Evolutionary conservation across 78 protist genomes (phyloP).

Genomic region (Guillardia theta): DNA sequence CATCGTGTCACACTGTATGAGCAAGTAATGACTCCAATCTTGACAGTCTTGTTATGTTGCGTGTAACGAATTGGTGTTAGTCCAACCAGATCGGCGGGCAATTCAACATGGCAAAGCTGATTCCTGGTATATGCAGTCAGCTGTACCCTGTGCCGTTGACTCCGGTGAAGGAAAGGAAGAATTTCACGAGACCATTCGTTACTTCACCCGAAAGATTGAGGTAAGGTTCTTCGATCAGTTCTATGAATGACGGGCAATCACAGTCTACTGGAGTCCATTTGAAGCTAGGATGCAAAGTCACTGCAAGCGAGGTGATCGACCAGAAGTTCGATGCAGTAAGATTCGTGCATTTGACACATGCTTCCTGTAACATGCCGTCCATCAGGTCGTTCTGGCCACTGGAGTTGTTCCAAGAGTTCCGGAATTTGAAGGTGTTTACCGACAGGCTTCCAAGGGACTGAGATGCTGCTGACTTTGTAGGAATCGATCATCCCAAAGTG

Average conservation of each 20-base stretch:
- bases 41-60: too few relatives aligned
- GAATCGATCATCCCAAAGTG: neutral
- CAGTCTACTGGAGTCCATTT: neutral
- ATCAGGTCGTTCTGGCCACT: too few relatives aligned
- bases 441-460: too few relatives aligned
- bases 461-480: too few relatives aligned
- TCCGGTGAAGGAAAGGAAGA: constrained; percentile 73
- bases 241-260: too few relatives aligned
- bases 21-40: neutral
- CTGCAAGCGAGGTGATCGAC: neutral
- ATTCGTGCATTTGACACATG: too few relatives aligned
- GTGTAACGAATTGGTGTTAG: too few relatives aligned
- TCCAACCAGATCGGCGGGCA: constrained; percentile 72
- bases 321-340: constrained; percentile 5
- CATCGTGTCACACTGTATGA: constrained; percentile 50
- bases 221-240: too few relatives aligned
- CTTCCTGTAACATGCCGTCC: too few relatives aligned
- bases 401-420: too few relatives aligned
- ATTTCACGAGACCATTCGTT: constrained; percentile 58
- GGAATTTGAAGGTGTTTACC: too few relatives aligned
- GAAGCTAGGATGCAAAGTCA: neutral
- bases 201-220: too few relatives aligned
- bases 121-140: neutral
- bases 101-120: constrained; percentile 59
- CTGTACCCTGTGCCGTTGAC: neutral